Conservation (phyloP, 345 rosid species). For the Populus ilicifolia region DNA sequence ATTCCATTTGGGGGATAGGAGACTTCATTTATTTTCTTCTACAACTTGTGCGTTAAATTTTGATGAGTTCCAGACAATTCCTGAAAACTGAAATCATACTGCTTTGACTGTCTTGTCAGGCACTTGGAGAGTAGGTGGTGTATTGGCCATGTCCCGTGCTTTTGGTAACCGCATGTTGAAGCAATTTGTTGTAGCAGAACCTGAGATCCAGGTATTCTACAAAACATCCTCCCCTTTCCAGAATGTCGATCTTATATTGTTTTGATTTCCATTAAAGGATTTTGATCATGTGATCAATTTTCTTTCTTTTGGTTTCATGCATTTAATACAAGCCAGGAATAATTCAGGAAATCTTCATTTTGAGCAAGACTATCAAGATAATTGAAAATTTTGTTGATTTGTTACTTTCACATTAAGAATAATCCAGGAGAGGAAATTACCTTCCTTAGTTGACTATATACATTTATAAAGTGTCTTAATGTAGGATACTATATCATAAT, state of each 20-base stretch:
- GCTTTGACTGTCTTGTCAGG: conserved; percentile 43
- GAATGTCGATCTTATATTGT: not conserved
- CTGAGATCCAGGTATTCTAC: conserved; percentile 85
- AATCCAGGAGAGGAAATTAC: not conserved
- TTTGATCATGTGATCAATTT: not conserved
- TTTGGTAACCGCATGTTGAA: conserved; percentile 99
- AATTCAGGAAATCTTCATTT: not conserved
- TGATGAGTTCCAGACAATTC: not conserved
- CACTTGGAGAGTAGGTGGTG: conserved; percentile 99
- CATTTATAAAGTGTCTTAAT: not conserved
- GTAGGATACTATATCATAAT: not conserved
- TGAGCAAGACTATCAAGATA: not conserved
- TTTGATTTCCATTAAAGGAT: not conserved
- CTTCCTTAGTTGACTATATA: not conserved
- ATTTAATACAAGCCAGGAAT: not conserved
- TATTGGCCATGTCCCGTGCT: conserved; percentile 98
- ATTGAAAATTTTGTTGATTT: not conserved
- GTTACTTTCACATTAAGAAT: not conserved
- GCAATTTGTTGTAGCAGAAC: conserved; percentile 95
- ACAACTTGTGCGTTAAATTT: not conserved
- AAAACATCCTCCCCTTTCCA: not conserved
- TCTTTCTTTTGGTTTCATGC: not conserved
- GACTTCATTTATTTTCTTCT: not conserved
- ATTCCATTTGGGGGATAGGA: not conserved
- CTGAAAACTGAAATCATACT: not conserved